phyloP scores from a whole-genome alignment of 1,284 basidiomycete species.

The Sanghuangporus sanghuang region DNA sequence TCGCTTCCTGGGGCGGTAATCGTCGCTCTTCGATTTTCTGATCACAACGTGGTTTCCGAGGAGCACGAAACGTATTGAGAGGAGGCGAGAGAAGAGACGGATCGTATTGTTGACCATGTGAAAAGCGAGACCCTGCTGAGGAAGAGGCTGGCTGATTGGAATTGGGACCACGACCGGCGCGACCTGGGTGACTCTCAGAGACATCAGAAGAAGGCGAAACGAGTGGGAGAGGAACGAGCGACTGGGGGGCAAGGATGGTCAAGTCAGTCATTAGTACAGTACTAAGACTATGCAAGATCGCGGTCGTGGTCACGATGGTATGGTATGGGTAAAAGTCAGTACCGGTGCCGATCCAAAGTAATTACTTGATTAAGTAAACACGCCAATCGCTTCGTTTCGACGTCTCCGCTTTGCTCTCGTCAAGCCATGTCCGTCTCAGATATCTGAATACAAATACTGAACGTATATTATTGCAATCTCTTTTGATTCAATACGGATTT shows the following conservation, averaged over 20 bases:
- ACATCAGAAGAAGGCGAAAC: neutral
- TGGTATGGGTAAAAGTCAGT: no score
- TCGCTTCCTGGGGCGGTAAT: constrained; percentile 20
- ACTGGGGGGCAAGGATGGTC: constrained; percentile 15
- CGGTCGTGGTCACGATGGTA: no score
- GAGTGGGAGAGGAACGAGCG: constrained; percentile 5
- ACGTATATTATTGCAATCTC: no score
- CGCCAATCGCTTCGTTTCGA: no score
- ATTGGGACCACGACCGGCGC: constrained; percentile 1
- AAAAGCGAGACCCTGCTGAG: neutral
- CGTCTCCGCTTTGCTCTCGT: no score
- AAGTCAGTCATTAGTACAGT: constrained; percentile 14
- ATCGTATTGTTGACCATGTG: constrained; percentile 18
- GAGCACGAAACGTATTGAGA: constrained; percentile 29
- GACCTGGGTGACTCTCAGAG: constrained; percentile 8
- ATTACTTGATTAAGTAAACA: no score
- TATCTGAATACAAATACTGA: no score
- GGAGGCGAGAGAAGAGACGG: constrained; percentile 42
- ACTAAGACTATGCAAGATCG: neutral
- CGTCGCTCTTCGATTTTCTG: constrained; percentile 14
- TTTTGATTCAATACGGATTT: no score
- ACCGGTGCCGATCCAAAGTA: no score
- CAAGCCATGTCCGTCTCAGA: no score
- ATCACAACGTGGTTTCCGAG: constrained; percentile 20
- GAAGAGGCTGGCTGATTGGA: constrained; percentile 12